A percentile compares a stretch with the other conserved stretches of the same genome.
Evolutionary conservation across 1,284 basidiomycete genomes (phyloP).

Genomic region (Puccinia hordei): DNA sequence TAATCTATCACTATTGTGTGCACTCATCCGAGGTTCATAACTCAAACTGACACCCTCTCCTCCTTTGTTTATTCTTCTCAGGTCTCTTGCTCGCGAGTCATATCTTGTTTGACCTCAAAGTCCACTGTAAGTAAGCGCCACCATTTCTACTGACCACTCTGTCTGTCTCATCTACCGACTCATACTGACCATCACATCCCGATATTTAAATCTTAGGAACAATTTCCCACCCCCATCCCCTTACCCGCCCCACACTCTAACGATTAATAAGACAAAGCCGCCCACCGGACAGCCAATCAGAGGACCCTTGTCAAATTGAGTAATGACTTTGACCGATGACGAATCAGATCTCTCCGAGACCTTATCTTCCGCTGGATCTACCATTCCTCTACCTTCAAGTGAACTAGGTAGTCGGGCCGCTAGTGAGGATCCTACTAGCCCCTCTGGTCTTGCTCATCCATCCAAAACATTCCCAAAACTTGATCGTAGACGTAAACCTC

Average conservation of each 20-base stretch:
- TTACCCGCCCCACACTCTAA: background rate
- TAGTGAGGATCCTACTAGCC: slow-evolving; percentile 47
- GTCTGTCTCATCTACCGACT: background rate
- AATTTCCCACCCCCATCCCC: background rate
- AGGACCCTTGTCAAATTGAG: background rate
- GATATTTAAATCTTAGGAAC: background rate
- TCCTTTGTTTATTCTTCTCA: background rate
- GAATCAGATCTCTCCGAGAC: slow-evolving; percentile 51
- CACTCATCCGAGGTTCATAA: background rate
- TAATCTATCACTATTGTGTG: background rate
- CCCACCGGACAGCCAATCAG: background rate
- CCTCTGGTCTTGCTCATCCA: slow-evolving; percentile 23
- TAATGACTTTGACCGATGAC: slow-evolving; percentile 49
- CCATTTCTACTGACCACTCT: background rate
- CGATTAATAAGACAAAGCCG: background rate
- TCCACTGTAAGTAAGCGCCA: background rate
- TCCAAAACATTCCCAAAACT: slow-evolving; percentile 35
- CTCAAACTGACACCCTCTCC: background rate
- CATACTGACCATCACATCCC: background rate
- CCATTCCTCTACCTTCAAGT: slow-evolving; percentile 50
- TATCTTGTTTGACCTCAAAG: background rate
- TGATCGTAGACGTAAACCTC: slow-evolving; percentile 43
- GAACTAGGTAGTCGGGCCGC: slow-evolving; percentile 46
- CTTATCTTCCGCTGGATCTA: slow-evolving; percentile 49
- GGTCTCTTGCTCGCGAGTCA: slow-evolving; percentile 8